These are phyloP conservation scores for Escallonia herrerae DNA, from an alignment of 129 eudicot species.

Conservation along the genomic window DNA sequence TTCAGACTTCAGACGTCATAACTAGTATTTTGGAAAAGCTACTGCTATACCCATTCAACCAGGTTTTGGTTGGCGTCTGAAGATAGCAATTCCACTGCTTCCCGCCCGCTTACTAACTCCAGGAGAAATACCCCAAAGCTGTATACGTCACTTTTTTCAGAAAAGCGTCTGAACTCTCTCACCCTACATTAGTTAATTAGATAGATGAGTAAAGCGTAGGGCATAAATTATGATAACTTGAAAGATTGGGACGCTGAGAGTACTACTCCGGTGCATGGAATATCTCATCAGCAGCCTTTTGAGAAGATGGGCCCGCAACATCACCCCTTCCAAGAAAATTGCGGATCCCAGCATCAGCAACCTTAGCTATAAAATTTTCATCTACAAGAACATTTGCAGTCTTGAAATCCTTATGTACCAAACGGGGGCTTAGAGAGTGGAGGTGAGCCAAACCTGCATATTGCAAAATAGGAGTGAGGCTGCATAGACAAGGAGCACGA, in stretches of 20 bases:
- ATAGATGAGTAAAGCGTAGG: neutral
- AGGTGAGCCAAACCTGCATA: constrained; percentile 75
- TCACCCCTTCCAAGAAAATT: constrained; percentile 77
- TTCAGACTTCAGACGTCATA: too few species aligned
- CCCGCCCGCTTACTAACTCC: constrained; percentile 84
- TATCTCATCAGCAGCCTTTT: constrained; percentile 58
- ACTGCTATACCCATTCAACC: constrained; percentile 64
- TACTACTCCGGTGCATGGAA: constrained; percentile 91
- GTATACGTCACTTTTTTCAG: constrained; percentile 80
- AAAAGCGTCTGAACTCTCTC: constrained; percentile 68
- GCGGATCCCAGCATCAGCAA: constrained; percentile 91
- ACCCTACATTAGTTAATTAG: constrained; percentile 45
- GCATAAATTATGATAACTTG: neutral
- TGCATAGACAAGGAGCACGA: constrained; percentile 2
- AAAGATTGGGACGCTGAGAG: constrained; percentile 5
- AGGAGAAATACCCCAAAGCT: constrained; percentile 85
- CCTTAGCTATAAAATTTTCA: constrained; percentile 88
- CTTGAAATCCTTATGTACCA: constrained; percentile 93
- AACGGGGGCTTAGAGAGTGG: constrained; percentile 84
- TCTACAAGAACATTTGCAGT: constrained; percentile 91
- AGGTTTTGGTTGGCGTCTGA: constrained; percentile 53
- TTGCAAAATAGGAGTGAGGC: constrained; percentile 10
- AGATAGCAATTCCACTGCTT: constrained; percentile 49
- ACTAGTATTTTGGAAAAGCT: constrained; percentile 1
- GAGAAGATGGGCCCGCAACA: constrained; percentile 70